Percentiles rank a stretch among this genome's conserved stretches.
phyloP scores from a whole-genome alignment of 148 eudicot species.

The Nyssa sinensis region DNA sequence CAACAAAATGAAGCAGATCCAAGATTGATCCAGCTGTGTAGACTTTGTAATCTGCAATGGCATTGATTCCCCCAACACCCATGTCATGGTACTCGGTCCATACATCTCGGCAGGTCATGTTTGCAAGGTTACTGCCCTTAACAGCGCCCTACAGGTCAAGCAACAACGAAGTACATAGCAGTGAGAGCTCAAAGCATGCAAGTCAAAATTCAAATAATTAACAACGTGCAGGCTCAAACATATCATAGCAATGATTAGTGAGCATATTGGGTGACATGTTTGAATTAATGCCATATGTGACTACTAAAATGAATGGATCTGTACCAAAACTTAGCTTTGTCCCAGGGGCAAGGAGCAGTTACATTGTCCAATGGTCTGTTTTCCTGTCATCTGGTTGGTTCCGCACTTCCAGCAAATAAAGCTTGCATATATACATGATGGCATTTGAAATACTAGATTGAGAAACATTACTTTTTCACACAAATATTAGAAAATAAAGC shows the following conservation, averaged over 20 bases:
- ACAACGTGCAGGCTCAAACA: neutral
- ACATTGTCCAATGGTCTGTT: neutral
- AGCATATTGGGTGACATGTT: neutral
- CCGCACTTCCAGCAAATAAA: too few species aligned
- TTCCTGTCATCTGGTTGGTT: too few species aligned
- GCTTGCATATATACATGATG: too few species aligned
- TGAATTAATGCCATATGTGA: neutral
- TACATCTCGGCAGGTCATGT: constrained; percentile 68
- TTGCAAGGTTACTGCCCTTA: constrained; percentile 73
- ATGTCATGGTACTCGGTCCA: constrained; percentile 93
- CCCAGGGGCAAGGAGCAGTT: neutral
- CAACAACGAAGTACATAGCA: neutral
- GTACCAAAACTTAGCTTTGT: neutral
- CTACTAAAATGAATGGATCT: neutral
- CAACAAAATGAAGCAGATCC: constrained; percentile 72
- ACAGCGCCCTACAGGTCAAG: constrained; percentile 57
- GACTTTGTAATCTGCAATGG: constrained; percentile 69
- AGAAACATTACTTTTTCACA: neutral
- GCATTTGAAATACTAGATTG: neutral
- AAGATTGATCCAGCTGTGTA: constrained; percentile 65
- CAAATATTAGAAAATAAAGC: neutral
- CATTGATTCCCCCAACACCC: constrained; percentile 70
- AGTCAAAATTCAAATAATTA: constrained; percentile 4
- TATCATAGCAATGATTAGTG: neutral
- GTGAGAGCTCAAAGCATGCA: neutral